A percentile compares a stretch with the other conserved stretches of the same genome.
Evolutionary conservation across 208 protist genomes (phyloP).

Genomic region (Crithidia thermophila): DNA sequence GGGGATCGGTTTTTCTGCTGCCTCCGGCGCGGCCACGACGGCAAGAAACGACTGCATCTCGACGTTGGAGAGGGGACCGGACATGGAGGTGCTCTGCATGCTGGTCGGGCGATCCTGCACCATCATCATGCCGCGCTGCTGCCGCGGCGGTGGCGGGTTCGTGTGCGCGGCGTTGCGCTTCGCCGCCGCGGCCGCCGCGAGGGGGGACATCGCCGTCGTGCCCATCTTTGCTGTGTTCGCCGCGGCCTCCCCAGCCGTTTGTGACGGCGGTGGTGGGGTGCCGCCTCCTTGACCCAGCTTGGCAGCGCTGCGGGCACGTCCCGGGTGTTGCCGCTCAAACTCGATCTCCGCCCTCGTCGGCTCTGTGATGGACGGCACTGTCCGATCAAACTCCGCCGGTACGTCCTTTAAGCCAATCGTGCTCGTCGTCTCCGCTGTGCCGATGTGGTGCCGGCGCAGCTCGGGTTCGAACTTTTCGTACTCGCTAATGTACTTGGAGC

Average conservation of each 20-base stretch:
- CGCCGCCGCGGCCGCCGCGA: not conserved
- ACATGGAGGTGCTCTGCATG: conserved; percentile 32
- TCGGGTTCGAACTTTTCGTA: conserved; percentile 91
- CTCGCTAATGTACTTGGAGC: conserved; percentile 78
- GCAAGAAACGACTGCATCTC: not conserved
- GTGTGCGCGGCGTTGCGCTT: not conserved
- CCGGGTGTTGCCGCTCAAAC: conserved; percentile 37
- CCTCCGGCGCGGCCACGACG: not conserved
- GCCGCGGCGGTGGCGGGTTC: conserved; percentile 13
- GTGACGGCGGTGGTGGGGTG: not conserved
- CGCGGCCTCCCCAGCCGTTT: not conserved
- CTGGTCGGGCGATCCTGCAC: conserved; percentile 15
- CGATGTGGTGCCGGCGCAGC: conserved; percentile 87
- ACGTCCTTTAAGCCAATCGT: conserved; percentile 75
- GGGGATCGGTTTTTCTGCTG: not conserved
- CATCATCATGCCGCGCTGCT: conserved; percentile 8
- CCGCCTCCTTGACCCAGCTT: no score
- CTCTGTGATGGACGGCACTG: conserved; percentile 56
- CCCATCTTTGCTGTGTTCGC: not conserved
- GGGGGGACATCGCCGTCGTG: not conserved
- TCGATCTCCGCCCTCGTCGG: conserved; percentile 69
- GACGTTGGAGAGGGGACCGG: not conserved
- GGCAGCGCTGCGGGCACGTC: conserved; percentile 6
- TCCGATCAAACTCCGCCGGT: conserved; percentile 65
- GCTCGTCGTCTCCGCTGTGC: conserved; percentile 58